Percentiles rank a stretch among this genome's conserved stretches.
Evolutionary conservation across 2,329 filamentous ascomycete genomes (phyloP).

Genomic region (Hymenoscyphus linearis): DNA sequence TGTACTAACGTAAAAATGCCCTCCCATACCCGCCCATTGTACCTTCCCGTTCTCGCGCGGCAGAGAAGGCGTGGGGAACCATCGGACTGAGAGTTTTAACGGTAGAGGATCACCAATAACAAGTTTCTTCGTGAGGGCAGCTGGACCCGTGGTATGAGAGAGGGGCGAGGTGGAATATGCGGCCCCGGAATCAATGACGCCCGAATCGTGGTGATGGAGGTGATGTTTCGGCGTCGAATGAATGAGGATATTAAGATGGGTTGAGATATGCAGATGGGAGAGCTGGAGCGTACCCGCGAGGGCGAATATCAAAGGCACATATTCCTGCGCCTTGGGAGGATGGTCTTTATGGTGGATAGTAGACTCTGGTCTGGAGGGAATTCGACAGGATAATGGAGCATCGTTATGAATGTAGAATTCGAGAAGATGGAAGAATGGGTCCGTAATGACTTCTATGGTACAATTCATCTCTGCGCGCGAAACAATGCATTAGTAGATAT

Average conservation of each 20-base stretch:
- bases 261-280: conserved; percentile 85
- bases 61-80: conserved; percentile 73
- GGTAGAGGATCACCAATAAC: conserved; percentile 84
- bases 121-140: conserved; percentile 53
- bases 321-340: conserved; percentile 42
- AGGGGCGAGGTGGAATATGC: conserved; percentile 80
- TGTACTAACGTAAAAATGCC: conserved; percentile 58
- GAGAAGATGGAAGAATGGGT: conserved; percentile 81
- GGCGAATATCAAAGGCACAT: conserved; percentile 82
- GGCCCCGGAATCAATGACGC: conserved; percentile 79
- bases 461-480: conserved; percentile 65
- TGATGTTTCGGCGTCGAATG: conserved; percentile 60
- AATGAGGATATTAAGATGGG: conserved; percentile 82
- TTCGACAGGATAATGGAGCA: conserved; percentile 83
- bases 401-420: conserved; percentile 99
- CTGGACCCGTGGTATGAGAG: conserved; percentile 46
- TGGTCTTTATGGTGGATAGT: conserved; percentile 38
- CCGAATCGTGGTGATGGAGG: conserved; percentile 58
- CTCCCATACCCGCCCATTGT: conserved; percentile 60
- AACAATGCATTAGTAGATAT: conserved; percentile 4
- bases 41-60: conserved; percentile 62
- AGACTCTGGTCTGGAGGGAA: conserved; percentile 68
- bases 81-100: conserved; percentile 73
- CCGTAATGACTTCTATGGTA: conserved; percentile 70
- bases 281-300: conserved; percentile 83